phyloP scores from a whole-genome alignment of 768 basidiomycete species.

The Nidularia sp. region DNA sequence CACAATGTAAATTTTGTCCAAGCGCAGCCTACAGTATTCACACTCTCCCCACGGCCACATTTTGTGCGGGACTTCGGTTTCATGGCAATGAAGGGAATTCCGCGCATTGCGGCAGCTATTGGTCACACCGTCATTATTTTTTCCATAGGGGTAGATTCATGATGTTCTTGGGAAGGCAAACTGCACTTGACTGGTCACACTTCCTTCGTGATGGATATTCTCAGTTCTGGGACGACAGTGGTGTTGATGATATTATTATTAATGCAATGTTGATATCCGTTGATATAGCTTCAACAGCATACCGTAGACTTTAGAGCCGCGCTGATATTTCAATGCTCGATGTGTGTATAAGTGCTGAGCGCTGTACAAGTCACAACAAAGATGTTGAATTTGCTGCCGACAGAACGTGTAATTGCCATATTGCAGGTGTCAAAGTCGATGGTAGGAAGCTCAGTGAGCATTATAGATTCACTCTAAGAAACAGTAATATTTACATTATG shows the following conservation, averaged over 20 bases:
- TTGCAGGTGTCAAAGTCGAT: too few relatives aligned
- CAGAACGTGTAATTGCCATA: too few relatives aligned
- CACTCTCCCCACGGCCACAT: slow-evolving; percentile 58
- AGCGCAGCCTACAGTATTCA: slow-evolving; percentile 57
- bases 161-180: slow-evolving; percentile 4
- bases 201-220: slow-evolving; percentile 5
- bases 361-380: too few relatives aligned
- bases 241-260: slow-evolving; percentile 6
- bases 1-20: slow-evolving; percentile 65
- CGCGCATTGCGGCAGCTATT: slow-evolving; percentile 64
- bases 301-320: too few relatives aligned
- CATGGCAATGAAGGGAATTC: slow-evolving; percentile 53
- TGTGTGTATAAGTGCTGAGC: too few relatives aligned
- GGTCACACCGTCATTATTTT: slow-evolving; percentile 58
- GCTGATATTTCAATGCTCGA: too few relatives aligned
- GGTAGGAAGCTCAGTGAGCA: too few relatives aligned
- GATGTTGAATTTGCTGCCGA: too few relatives aligned
- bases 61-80: slow-evolving; percentile 77
- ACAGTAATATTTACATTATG: too few relatives aligned
- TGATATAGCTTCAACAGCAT: too few relatives aligned
- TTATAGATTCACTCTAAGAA: too few relatives aligned
- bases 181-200: slow-evolving; percentile 4
- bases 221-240: slow-evolving; percentile 4
- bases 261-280: neutral
- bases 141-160: slow-evolving; percentile 58